Evolutionary conservation across 768 basidiomycete genomes (phyloP).

Genomic region (Botryobasidium botryosum): DNA sequence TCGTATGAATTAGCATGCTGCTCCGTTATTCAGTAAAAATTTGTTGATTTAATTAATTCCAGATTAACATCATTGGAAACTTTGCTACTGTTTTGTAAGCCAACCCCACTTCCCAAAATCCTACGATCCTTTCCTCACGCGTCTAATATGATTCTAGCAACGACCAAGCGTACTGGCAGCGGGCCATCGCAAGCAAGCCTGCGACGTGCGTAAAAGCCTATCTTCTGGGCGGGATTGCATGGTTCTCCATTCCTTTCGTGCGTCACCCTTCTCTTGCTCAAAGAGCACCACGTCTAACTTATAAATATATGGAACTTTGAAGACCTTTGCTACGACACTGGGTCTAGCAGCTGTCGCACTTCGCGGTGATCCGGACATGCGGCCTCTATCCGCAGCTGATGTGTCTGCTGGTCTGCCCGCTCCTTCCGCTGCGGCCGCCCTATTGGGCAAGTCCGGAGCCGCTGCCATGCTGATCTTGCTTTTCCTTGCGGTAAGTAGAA

Average conservation of each 20-base stretch:
- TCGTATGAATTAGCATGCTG: slow-evolving; percentile 32
- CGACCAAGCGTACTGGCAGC: slow-evolving; percentile 77
- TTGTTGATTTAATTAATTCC: neutral
- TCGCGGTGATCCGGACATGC: slow-evolving; percentile 30
- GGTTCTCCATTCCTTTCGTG: slow-evolving; percentile 77
- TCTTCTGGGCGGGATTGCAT: slow-evolving; percentile 73
- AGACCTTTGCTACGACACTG: slow-evolving; percentile 64
- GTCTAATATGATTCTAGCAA: slow-evolving; percentile 16
- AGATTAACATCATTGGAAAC: slow-evolving; percentile 51
- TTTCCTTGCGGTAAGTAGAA: slow-evolving; percentile 69
- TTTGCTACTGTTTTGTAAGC: slow-evolving; percentile 24
- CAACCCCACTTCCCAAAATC: neutral
- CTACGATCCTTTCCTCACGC: neutral
- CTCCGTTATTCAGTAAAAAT: neutral
- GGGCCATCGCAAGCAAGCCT: slow-evolving; percentile 76
- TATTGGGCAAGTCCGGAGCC: slow-evolving; percentile 69
- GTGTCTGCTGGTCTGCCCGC: slow-evolving; percentile 83
- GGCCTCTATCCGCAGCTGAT: slow-evolving; percentile 35
- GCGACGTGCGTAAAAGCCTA: slow-evolving; percentile 83
- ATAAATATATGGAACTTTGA: neutral
- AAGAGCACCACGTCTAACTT: neutral
- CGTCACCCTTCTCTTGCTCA: no score
- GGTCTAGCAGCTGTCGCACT: slow-evolving; percentile 81
- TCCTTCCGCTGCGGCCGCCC: slow-evolving; percentile 63
- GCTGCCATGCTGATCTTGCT: slow-evolving; percentile 61